These are phyloP conservation scores for Pythium oligandrum DNA, from an alignment of 352 stramenopile genomes.

Conservation along the genomic window DNA sequence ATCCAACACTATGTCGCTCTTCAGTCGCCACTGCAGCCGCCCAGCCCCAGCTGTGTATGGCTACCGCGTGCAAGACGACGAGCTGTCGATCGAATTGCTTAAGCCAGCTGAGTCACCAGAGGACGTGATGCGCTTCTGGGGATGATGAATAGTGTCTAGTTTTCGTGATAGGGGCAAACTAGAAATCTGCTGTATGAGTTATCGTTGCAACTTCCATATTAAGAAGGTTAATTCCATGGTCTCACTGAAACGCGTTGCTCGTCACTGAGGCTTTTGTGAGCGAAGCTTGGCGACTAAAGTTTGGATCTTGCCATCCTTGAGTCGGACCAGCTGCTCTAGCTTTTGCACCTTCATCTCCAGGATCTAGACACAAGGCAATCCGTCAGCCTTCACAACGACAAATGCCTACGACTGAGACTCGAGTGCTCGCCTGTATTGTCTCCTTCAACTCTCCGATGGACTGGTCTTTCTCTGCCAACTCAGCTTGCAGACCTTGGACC, in stretches of 20 bases:
- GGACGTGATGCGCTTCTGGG: slow-evolving; percentile 78
- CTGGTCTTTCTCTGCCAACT: slow-evolving; percentile 70
- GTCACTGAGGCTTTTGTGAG: slow-evolving; percentile 56
- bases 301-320: slow-evolving; percentile 94
- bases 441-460: slow-evolving; percentile 84
- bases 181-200: too few species aligned
- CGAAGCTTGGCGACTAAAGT: slow-evolving; percentile 82
- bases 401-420: not conserved
- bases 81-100: slow-evolving; percentile 59
- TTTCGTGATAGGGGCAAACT: not conserved
- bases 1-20: slow-evolving; percentile 86
- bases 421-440: slow-evolving; percentile 59
- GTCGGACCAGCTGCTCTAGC: slow-evolving; percentile 91
- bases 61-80: slow-evolving; percentile 44
- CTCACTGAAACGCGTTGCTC: not conserved
- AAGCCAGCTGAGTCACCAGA: slow-evolving; percentile 73
- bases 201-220: too few species aligned
- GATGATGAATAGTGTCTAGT: slow-evolving; percentile 19
- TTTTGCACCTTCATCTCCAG: slow-evolving; percentile 94
- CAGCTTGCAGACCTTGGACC: slow-evolving; percentile 22
- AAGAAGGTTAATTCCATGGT: too few species aligned
- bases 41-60: slow-evolving; percentile 77
- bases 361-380: slow-evolving; percentile 45
- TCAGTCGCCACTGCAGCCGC: slow-evolving; percentile 85
- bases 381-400: not conserved